Evolutionary conservation across 306 rosid genomes (phyloP).

Genomic region (Corylus heterophylla): DNA sequence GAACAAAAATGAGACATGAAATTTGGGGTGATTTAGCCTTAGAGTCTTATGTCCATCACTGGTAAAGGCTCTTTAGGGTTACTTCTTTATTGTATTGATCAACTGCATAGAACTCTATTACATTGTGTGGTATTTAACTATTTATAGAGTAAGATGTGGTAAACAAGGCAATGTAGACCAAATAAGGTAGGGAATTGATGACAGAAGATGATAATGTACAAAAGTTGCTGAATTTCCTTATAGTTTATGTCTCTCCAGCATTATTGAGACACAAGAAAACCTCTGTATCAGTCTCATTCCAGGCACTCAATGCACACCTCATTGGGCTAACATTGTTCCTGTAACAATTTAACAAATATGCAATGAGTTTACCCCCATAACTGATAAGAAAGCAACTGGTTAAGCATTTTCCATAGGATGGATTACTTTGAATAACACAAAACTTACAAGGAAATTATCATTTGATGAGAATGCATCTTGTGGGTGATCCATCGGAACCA

Average conservation of each 20-base stretch:
- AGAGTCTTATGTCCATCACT: no score
- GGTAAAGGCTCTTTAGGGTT: no score
- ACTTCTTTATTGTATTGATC: no score
- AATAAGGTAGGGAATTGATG: no score
- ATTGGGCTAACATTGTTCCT: slow-evolving; percentile 1
- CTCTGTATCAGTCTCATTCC: background rate
- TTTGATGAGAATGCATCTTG: slow-evolving; percentile 78
- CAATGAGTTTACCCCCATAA: background rate
- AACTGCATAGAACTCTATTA: no score
- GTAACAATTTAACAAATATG: background rate
- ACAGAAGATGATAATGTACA: background rate
- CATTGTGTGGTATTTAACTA: no score
- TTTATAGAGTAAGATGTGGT: no score
- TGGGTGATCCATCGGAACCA: slow-evolving; percentile 93
- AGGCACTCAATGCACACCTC: background rate
- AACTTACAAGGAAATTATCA: slow-evolving; percentile 25
- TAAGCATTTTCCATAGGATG: background rate
- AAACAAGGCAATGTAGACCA: no score
- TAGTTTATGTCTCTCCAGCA: background rate
- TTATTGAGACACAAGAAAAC: background rate
- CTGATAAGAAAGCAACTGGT: no score
- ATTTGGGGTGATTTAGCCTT: no score
- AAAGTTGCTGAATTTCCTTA: background rate
- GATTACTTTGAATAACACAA: background rate
- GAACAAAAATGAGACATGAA: no score